Percentiles rank a stretch among this genome's conserved stretches.
Evolutionary conservation across 2,329 filamentous ascomycete genomes (phyloP).

Genomic region (Microdochium bolleyi): DNA sequence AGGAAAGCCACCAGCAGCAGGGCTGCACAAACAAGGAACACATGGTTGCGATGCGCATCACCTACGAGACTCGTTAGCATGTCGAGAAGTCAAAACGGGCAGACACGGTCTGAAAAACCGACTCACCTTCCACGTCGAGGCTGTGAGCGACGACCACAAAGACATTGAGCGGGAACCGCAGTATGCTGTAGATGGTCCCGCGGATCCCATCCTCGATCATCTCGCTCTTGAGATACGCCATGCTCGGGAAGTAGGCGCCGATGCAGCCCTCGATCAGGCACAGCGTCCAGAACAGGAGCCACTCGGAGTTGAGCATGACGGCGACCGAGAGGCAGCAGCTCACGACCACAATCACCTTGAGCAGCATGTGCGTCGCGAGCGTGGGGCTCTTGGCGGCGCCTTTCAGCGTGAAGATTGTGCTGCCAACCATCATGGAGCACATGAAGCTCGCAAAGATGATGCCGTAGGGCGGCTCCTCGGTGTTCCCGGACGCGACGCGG

Average conservation of each 20-base stretch:
- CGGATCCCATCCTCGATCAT: conserved; percentile 44
- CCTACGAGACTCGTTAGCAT: neutral
- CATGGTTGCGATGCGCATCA: conserved; percentile 6
- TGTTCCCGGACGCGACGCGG: conserved; percentile 16
- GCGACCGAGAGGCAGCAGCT: conserved; percentile 29
- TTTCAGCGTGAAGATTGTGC: conserved; percentile 31
- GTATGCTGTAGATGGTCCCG: conserved; percentile 45
- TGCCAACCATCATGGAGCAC: conserved; percentile 49
- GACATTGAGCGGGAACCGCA: conserved; percentile 49
- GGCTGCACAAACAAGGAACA: conserved; percentile 3
- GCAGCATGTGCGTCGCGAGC: conserved; percentile 23
- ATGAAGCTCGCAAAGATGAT: conserved; percentile 49
- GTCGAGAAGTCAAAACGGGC: neutral
- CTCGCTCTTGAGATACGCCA: conserved; percentile 45
- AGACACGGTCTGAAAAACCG: neutral
- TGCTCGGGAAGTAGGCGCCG: conserved; percentile 49
- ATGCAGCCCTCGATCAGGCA: conserved; percentile 49
- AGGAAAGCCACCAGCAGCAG: conserved; percentile 4
- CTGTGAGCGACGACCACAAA: conserved; percentile 40
- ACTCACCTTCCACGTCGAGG: conserved; percentile 32
- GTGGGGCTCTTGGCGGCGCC: conserved; percentile 19
- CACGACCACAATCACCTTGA: conserved; percentile 22
- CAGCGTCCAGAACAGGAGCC: conserved; percentile 44
- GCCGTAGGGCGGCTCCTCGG: conserved; percentile 30
- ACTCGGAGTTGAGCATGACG: conserved; percentile 31